Evolutionary conservation across 2,329 filamentous ascomycete genomes (phyloP), one percentile per base, ranked within the genome.

Genomic region (Epichloe sibirici): DNA sequence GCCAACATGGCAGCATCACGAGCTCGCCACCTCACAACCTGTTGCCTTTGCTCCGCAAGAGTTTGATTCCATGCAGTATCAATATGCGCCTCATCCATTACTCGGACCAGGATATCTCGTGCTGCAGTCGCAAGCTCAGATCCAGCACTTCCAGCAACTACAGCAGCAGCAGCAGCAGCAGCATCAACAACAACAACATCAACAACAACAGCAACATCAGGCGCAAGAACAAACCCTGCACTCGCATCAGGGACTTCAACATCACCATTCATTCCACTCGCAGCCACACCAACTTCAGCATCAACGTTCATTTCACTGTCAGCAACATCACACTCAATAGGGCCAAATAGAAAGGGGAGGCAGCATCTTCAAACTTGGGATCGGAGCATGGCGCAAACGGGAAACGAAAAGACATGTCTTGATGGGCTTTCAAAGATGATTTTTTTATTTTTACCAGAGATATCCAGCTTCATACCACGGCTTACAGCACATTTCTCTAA

Each of bases 21-120:
- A 55, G 35, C 47, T 45, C 3, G 44, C 50, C 28, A 34, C 48
- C 28, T 35, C 43, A 4, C 51, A 28, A 34, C 44, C 53, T n/a
- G 8, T 43, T 2, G 40, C 48, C 4, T 13, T 51, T 12, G 44
- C 48, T 12, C 53, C 53, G 2, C 28, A 31, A 34, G 53, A 55
- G n/a, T 25, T 55, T 21, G 53, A 55, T 28, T n/a, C 48, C 34
- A 39, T 43, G 48, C 51, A 50, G 13, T 55, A 51, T 31, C 50
- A 49, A 28, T 55, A 55, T 45, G 53, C 42, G 5, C 50, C 53
- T 23, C 53, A 55, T 21, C 53, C 53, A 3, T 31, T 53, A 12
- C 12, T 55, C 28, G 53, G 53, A n/a, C 53, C 53, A 3, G 53
- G 53, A n/a, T 55, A 51, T 23, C 40, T 55, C n/a, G 53, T 53